phyloP scores from a whole-genome alignment of 805 yeast species.

The Saturnispora diversa region DNA sequence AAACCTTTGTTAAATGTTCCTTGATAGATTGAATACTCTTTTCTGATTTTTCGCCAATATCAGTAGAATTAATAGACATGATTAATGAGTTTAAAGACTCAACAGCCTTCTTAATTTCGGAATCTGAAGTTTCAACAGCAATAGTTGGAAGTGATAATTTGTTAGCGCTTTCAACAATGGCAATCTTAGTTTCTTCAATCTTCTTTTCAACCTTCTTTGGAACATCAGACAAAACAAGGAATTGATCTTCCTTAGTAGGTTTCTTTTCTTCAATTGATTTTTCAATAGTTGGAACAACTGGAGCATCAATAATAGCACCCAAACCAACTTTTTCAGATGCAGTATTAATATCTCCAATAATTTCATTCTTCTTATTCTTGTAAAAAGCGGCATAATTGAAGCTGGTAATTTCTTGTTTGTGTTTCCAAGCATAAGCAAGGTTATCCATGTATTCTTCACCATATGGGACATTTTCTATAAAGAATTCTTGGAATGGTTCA shows the following conservation, averaged over 20 bases:
- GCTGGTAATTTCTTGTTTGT: constrained; percentile 19
- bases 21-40: constrained; percentile 21
- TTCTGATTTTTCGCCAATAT: constrained; percentile 19
- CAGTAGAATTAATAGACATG: constrained; percentile 22
- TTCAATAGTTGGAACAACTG: constrained; percentile 31
- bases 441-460: constrained; percentile 47
- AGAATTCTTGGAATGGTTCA: constrained; percentile 53
- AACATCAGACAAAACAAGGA: constrained; percentile 4
- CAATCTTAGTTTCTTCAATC: background rate
- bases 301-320: constrained; percentile 33
- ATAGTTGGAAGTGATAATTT: constrained; percentile 24
- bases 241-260: constrained; percentile 6
- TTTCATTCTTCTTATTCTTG: constrained; percentile 5
- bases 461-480: constrained; percentile 56
- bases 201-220: background rate
- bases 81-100: constrained; percentile 31
- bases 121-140: constrained; percentile 26
- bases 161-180: constrained; percentile 4
- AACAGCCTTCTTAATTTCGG: constrained; percentile 30
- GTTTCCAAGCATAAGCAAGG: constrained; percentile 34
- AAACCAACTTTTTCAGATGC: constrained; percentile 28
- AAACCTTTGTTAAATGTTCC: constrained; percentile 17
- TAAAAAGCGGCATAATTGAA: constrained; percentile 13
- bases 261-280: constrained; percentile 30
- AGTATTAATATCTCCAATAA: constrained; percentile 9